Base-by-base conservation (phyloP, 2,329 filamentous ascomycete species). In the Hymenoscyphus fraxineus region DNA sequence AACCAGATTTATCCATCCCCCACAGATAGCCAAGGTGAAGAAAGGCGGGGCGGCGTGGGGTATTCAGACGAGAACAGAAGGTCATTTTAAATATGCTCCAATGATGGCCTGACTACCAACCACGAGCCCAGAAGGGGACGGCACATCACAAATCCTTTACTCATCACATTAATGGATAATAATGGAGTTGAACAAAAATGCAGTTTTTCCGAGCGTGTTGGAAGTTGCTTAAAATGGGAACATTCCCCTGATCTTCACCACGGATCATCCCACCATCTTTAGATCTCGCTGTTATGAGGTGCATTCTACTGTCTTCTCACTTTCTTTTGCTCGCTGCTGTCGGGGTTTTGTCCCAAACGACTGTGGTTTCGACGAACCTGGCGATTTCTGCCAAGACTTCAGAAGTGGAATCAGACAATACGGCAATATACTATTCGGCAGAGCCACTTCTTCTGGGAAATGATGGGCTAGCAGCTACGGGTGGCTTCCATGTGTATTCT, bases 371-470 rank as follows among this genome's bases (percentile, higher is more conserved):
- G 27, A 22, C 38, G 16, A 22, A 58, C 16, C 56, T 58, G 4
- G n/a, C 31, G 39, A 38, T 58, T 19, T 58, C 56, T 58, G 56
- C 31, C 16, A 58, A 35, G 31, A 58, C 56, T 10, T 13, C 56
- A 13, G 38, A 58, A 58, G 56, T 58, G 16, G 56, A 58, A 58
- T 58, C 56, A 22, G 56, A 58, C 13, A 58, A 39, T 22, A 58
- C 56, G 39, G 56, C 56, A 4, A 22, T 58, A 22, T 58, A 58
- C 15, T 19, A 58, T 39, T 58, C 56, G 15, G 2, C 56, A 7
- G 32, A 35, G 19, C 32, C 56, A 19, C 56, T 58, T n/a, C 56
- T 58, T 22, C 32, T 58, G 2, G 56, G 56, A 39, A 58, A 58
- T 39, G 56, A 58, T 22, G 56, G 56, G 5, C 19, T 38, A 19